A percentile compares a stretch with the other conserved stretches of the same genome.
Conservation (phyloP, 768 basidiomycete species). For the Podaxis sp. region DNA sequence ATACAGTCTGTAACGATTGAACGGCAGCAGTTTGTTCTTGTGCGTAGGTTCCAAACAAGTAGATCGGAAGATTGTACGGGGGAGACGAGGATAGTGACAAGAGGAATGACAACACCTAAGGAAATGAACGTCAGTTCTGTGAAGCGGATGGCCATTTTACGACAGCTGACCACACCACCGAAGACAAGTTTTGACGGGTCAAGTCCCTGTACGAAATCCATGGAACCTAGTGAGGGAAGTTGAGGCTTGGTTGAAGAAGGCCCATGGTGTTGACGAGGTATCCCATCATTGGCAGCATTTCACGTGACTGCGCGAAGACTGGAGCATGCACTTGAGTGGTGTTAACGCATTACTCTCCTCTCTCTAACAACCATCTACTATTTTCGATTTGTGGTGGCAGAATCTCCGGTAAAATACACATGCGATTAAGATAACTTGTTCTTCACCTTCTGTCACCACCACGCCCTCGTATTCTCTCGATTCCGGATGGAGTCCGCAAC, state of each 20-base stretch:
- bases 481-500: neutral
- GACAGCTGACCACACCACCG: conserved; percentile 53
- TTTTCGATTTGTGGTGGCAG: neutral
- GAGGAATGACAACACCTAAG: conserved; percentile 61
- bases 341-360: neutral
- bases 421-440: conserved; percentile 8
- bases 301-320: neutral
- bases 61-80: conserved; percentile 79
- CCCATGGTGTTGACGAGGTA: neutral
- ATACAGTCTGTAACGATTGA: conserved; percentile 65
- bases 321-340: neutral
- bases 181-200: conserved; percentile 73
- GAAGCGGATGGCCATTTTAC: neutral
- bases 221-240: conserved; percentile 22
- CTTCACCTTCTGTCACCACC: neutral
- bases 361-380: neutral
- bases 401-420: conserved; percentile 2
- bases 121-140: neutral
- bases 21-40: conserved; percentile 67
- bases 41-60: conserved; percentile 74
- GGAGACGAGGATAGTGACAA: conserved; percentile 58
- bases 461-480: neutral
- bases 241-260: neutral
- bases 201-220: conserved; percentile 71
- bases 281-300: neutral